Evolutionary conservation across 1,139 yeast species (phyloP).

Genomic region (Pichia sp.): DNA sequence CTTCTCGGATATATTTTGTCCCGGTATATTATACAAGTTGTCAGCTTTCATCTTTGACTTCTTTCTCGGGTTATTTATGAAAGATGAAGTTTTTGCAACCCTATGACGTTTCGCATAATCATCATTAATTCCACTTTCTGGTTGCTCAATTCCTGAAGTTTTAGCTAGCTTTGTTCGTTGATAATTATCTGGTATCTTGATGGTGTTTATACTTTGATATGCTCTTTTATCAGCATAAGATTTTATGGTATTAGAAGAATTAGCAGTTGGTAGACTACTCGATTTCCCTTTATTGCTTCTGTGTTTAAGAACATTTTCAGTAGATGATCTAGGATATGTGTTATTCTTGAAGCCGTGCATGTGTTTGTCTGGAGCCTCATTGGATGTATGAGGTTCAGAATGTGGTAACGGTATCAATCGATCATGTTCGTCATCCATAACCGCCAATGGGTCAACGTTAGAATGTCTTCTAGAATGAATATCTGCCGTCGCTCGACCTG

Average conservation of each 20-base stretch:
- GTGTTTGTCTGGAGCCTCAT: neutral
- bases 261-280: neutral
- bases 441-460: constrained; percentile 10
- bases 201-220: constrained; percentile 26
- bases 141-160: constrained; percentile 18
- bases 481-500: neutral
- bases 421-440: neutral
- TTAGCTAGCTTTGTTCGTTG: constrained; percentile 24
- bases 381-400: constrained; percentile 1
- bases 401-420: constrained; percentile 8
- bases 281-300: neutral
- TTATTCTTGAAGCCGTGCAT: constrained; percentile 3
- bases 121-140: constrained; percentile 8
- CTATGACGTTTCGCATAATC: constrained; percentile 14
- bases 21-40: constrained; percentile 30
- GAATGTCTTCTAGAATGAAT: constrained; percentile 1
- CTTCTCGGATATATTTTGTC: constrained; percentile 42
- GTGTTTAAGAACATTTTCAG: neutral
- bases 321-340: constrained; percentile 11
- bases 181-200: constrained; percentile 30
- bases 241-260: constrained; percentile 2
- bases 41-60: constrained; percentile 24
- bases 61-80: constrained; percentile 21
- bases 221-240: constrained; percentile 23
- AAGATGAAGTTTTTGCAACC: constrained; percentile 19